Evolutionary conservation across 1,284 basidiomycete genomes (phyloP).

Genomic region (Ceratobasidium sp.): DNA sequence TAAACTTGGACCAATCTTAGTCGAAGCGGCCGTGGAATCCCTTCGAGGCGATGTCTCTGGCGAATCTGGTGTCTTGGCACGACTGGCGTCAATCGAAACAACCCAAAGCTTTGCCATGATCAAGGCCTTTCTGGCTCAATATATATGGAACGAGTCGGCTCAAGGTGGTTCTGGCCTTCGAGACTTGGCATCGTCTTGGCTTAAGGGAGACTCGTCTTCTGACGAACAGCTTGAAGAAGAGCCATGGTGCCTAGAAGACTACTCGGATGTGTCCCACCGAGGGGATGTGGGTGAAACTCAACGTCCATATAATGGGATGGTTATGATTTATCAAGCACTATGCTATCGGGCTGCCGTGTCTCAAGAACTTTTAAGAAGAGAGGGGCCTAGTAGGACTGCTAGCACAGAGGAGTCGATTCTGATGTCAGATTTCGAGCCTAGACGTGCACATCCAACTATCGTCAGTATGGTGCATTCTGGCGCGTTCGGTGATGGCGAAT

Average conservation of each 20-base stretch:
- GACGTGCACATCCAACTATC: background rate
- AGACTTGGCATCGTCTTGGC: conserved; percentile 2
- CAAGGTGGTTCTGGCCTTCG: background rate
- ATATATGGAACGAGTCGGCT: conserved; percentile 1
- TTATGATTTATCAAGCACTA: conserved; percentile 20
- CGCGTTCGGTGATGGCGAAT: background rate
- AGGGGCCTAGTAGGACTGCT: background rate
- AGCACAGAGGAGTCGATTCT: background rate
- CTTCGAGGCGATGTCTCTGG: background rate
- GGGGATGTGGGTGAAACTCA: background rate
- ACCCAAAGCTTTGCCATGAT: background rate
- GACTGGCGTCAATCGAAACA: background rate
- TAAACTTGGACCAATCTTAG: background rate
- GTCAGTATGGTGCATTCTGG: background rate
- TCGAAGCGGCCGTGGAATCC: background rate
- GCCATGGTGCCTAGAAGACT: background rate
- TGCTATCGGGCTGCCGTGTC: conserved; percentile 36
- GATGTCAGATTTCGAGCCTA: background rate
- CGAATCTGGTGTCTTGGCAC: background rate
- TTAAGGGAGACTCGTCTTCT: background rate
- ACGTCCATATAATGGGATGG: background rate
- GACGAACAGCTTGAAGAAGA: background rate
- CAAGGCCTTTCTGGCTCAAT: background rate
- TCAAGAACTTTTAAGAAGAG: background rate
- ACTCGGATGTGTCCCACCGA: background rate